phyloP scores from a whole-genome alignment of 805 yeast genomes.

The Lipomyces orientalis region DNA sequence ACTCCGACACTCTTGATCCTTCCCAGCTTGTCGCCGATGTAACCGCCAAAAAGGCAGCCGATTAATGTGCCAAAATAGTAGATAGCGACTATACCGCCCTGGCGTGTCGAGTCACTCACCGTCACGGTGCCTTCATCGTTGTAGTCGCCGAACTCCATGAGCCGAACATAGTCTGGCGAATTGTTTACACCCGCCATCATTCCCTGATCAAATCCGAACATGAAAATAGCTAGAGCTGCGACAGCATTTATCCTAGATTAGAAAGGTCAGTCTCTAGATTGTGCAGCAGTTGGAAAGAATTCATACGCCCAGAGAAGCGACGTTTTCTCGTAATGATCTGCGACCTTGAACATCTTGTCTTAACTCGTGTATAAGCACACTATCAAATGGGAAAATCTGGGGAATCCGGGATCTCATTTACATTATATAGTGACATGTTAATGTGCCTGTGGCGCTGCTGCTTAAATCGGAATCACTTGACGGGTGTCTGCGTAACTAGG shows the following conservation, averaged over 20 bases:
- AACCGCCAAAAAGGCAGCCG: slow-evolving; percentile 32
- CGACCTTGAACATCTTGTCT: slow-evolving; percentile 12
- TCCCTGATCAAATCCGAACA: slow-evolving; percentile 55
- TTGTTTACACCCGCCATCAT: slow-evolving; percentile 50
- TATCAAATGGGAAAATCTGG: no score
- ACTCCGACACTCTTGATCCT: slow-evolving; percentile 61
- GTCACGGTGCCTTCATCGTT: slow-evolving; percentile 25
- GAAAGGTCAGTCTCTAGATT: not conserved
- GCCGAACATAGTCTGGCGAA: slow-evolving; percentile 42
- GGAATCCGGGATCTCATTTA: no score
- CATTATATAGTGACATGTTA: no score
- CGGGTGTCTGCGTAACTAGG: no score
- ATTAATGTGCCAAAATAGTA: slow-evolving; percentile 45
- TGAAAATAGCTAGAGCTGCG: slow-evolving; percentile 44
- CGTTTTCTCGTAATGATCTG: slow-evolving; percentile 22
- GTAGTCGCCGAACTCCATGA: slow-evolving; percentile 26
- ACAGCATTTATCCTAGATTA: slow-evolving; percentile 32
- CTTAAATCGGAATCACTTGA: no score
- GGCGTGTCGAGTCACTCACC: slow-evolving; percentile 41
- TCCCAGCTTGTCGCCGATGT: slow-evolving; percentile 61
- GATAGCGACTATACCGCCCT: slow-evolving; percentile 47
- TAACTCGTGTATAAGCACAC: no score
- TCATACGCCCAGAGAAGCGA: slow-evolving; percentile 24
- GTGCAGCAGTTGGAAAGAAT: no score
- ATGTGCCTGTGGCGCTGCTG: no score